phyloP scores from a whole-genome alignment of 371 early-diverging fungal genomes.

The Fennellomyces sp. region DNA sequence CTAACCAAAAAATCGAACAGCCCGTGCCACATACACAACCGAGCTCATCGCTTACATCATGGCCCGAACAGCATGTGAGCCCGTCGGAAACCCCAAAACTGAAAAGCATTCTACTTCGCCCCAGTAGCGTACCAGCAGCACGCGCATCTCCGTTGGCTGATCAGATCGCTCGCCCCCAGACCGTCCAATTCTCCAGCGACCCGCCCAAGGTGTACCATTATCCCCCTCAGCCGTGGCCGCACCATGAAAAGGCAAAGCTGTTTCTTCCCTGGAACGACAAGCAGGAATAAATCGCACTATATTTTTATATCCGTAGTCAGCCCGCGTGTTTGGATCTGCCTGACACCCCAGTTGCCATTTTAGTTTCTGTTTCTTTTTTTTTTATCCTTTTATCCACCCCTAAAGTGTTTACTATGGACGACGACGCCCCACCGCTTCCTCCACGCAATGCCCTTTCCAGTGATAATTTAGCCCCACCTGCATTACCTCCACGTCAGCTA shows the following conservation, averaged over 20 bases:
- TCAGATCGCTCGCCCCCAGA: background rate
- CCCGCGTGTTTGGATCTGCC: too few species aligned
- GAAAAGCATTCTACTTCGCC: too few species aligned
- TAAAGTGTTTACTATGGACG: background rate
- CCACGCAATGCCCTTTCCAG: constrained; percentile 6
- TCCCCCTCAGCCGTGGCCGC: background rate
- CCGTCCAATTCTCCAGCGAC: background rate
- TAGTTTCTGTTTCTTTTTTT: background rate
- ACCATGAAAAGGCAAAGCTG: background rate
- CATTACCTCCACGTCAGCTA: constrained; percentile 2
- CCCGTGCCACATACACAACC: too few species aligned
- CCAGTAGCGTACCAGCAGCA: too few species aligned
- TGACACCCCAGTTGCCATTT: too few species aligned
- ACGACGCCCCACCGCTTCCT: background rate
- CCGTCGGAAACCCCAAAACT: too few species aligned
- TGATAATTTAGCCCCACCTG: background rate
- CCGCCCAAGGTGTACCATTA: background rate
- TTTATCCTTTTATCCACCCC: background rate
- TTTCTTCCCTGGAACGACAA: background rate
- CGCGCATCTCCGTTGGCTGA: background rate
- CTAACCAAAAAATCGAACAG: too few species aligned
- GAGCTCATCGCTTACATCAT: too few species aligned
- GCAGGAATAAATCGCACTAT: too few species aligned
- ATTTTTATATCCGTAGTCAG: too few species aligned
- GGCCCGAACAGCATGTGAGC: too few species aligned